Base-by-base conservation (phyloP, 352 stramenopile species). In the Pythium periplocum region DNA sequence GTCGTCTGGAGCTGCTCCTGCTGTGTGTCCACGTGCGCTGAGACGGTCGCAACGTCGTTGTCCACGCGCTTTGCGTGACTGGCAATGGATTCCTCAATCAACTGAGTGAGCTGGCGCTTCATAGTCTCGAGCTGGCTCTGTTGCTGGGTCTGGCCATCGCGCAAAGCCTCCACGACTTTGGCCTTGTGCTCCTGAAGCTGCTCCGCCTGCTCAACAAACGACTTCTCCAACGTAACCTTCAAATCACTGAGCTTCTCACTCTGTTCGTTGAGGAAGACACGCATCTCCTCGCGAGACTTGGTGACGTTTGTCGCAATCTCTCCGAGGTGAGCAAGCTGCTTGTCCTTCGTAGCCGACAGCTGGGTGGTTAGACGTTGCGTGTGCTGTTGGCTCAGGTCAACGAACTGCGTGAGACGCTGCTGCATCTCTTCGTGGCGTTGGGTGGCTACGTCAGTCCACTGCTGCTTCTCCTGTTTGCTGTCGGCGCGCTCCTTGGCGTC, bases 231-330 rank as follows among this genome's bases (percentile, higher is more conserved):
- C 1, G 56, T 62, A 10, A 41, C 39, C 45, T 62, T 64, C 12
- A 69, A 53, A 32, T 64, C 48, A 1, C 51, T 43, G 0, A 64
- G 45, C 40, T 64, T 61, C 35, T 31, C 57, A 48, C 56, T 62
- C 32, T 69, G 62, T 30, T 69, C 56, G 9, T 61, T 62, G 42
- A 69, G 35, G 49, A 64, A 69, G 0, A 45, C 38, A n/a, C 61
- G 60, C 61, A 68, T 68, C 46, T 63, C 60, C 26, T 68, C 55
- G 3, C 55, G 43, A 17, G 61, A 63, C 38, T 58, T 61, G 4
- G 55, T 57, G 8, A 68, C 55, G 44, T 61, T 68, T 11, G 43
- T 32, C 2, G 55, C 55, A 26, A 69, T 51, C 9, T 64, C 51
- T 26, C 17, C 45, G 17, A 64, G 36, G 49, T 64, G 55, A 10